Evolutionary conservation across 768 basidiomycete genomes (phyloP).

Genomic region (Xerocomellus amylosporus): DNA sequence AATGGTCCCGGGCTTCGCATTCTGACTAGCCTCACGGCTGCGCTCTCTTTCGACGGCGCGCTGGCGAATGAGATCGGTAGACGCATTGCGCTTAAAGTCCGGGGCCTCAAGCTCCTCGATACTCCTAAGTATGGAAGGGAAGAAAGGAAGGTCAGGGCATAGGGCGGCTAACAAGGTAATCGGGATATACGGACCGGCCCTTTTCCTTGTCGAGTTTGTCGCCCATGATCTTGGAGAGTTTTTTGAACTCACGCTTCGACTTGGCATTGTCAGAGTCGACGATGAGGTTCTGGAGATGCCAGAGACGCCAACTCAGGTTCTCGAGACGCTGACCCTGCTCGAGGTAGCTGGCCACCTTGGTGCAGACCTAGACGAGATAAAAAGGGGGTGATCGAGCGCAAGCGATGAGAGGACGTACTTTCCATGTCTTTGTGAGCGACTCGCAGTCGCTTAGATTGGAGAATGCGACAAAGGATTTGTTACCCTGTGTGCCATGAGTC

Average conservation of each 20-base stretch:
- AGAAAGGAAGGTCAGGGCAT: constrained; percentile 8
- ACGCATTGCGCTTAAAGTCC: constrained; percentile 76
- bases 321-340: constrained; percentile 90
- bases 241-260: constrained; percentile 85
- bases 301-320: constrained; percentile 89
- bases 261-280: constrained; percentile 89
- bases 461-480: constrained; percentile 94
- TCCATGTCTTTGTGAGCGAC: constrained; percentile 87
- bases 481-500: constrained; percentile 52
- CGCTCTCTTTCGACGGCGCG: constrained; percentile 82
- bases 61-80: constrained; percentile 75
- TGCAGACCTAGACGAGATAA: constrained; percentile 60
- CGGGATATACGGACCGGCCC: constrained; percentile 60
- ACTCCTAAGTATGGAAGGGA: constrained; percentile 47
- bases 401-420: constrained; percentile 45
- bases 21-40: constrained; percentile 64
- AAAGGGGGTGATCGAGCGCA: constrained; percentile 1
- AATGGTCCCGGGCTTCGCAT: constrained; percentile 66
- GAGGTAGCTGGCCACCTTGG: constrained; percentile 86
- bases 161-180: constrained; percentile 7
- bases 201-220: constrained; percentile 93
- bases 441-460: constrained; percentile 84
- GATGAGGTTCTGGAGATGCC: constrained; percentile 90
- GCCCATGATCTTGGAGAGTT: constrained; percentile 83
- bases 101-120: constrained; percentile 85